Conservation (phyloP, 2,329 filamentous ascomycete species). For the Metarhizium guizhouense region DNA sequence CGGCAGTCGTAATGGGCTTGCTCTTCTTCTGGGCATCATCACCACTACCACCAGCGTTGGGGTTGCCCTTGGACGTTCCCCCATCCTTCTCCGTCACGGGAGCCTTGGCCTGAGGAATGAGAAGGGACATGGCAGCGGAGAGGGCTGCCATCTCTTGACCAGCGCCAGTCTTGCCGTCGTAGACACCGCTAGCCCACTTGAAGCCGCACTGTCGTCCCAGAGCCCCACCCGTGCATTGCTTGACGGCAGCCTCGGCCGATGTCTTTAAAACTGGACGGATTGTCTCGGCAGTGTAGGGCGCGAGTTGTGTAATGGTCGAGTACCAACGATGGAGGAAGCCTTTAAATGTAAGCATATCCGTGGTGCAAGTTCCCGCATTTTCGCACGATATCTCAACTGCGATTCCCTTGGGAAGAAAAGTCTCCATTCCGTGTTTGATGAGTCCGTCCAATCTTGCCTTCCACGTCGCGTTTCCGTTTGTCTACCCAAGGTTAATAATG, state of each 20-base stretch:
- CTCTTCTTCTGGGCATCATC: constrained; percentile 23
- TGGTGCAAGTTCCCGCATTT: constrained; percentile 42
- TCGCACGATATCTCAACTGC: constrained; percentile 57
- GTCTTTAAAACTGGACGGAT: constrained; percentile 43
- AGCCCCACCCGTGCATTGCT: constrained; percentile 43
- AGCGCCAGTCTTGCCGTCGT: constrained; percentile 46
- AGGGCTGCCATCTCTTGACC: constrained; percentile 53
- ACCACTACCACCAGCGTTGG: constrained; percentile 30
- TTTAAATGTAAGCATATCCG: constrained; percentile 57
- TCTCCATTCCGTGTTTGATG: constrained; percentile 25
- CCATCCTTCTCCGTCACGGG: constrained; percentile 39
- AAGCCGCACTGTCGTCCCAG: constrained; percentile 43
- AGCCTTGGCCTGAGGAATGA: constrained; percentile 31
- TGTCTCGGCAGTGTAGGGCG: constrained; percentile 40
- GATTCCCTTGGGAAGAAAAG: constrained; percentile 47
- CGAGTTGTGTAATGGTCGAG: constrained; percentile 41
- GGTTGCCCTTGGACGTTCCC: constrained; percentile 40
- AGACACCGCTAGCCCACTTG: constrained; percentile 40
- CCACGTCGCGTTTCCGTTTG: constrained; percentile 42
- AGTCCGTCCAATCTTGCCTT: constrained; percentile 34
- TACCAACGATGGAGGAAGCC: constrained; percentile 51
- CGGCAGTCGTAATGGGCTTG: constrained; percentile 31
- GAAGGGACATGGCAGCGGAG: constrained; percentile 43
- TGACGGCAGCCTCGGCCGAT: constrained; percentile 44
- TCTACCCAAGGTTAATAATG: constrained; percentile 22